phyloP scores from a whole-genome alignment of 208 protist genomes.

The Acanthamoeba castellanii region DNA sequence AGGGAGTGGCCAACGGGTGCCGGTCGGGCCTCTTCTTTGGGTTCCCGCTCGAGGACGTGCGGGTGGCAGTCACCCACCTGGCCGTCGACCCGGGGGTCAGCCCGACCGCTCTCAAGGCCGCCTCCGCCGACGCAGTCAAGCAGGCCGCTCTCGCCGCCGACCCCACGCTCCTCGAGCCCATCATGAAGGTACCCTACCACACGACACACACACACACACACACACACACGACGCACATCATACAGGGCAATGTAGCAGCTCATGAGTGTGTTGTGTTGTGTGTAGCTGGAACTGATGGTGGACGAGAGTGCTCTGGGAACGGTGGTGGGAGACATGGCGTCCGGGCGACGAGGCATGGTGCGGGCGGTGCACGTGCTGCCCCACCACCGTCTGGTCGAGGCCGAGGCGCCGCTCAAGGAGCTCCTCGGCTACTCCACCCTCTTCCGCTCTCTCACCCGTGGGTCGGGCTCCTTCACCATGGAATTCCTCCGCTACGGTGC shows the following conservation, averaged over 20 bases:
- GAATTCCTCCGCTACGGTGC: slow-evolving; percentile 53
- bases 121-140: neutral
- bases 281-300: neutral
- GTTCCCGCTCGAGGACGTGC: slow-evolving; percentile 61
- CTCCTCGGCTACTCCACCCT: slow-evolving; percentile 62
- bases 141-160: neutral
- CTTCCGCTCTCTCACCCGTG: slow-evolving; percentile 62
- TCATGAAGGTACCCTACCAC: neutral
- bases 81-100: neutral
- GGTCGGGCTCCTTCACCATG: slow-evolving; percentile 60
- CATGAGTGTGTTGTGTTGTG: neutral
- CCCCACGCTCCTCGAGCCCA: slow-evolving; percentile 41
- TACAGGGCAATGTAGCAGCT: too few species aligned
- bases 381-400: neutral
- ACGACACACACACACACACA: too few species aligned
- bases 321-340: slow-evolving; percentile 27
- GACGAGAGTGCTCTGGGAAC: neutral
- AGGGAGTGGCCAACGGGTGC: neutral
- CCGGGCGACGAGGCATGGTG: slow-evolving; percentile 38
- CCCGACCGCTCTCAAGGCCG: neutral
- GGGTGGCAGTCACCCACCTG: neutral
- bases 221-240: too few species aligned
- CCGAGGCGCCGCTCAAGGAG: slow-evolving; percentile 57
- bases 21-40: slow-evolving; percentile 25
- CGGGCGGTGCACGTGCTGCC: neutral